Base-by-base conservation (phyloP, 129 eudicot genomes). In the Pulicaria dysenterica region DNA sequence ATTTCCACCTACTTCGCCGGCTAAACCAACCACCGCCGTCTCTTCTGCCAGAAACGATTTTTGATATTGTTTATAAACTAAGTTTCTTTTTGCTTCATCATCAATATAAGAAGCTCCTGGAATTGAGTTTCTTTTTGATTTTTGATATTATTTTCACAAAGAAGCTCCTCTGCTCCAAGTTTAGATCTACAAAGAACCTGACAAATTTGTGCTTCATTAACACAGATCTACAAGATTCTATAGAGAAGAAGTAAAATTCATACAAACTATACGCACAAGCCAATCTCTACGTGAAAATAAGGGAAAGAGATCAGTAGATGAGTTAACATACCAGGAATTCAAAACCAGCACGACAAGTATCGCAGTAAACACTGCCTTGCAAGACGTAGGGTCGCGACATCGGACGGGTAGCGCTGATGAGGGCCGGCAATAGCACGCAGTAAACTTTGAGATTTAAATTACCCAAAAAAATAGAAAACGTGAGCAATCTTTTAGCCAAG, bases 321-420 rank as follows among this genome's bases (percentile, higher is more conserved):
- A 17, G 65, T 17, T 5, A 46, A 56, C 62, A 7, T 73, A 86
- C 92, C 59, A 12, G 64, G 54, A 71, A 87, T 79, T 87, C 92
- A 46, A 83, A 87, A 31, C 92, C 92, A 49, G 84, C 86, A 61
- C 84, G 88, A 79, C 92, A 87, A 56, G 88, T 81, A 59, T 87
- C 92, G 77, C 92, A 87, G 84, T 87, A 87, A 51, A 87, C 92
- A 31, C 71, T 76, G 8, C 92, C 92, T 50, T 58, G 60, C 40
- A 87, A 74, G 66, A 62, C 42, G 67, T 63, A 83, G 24, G 85
- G 88, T 9, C 67, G 66, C 8, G 83, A 62, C 67, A 74, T 55
- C 64, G 83, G 86, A 17, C 86, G 81, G 54, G 71, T 14, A 8
- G 82, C 82, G 67, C 64, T 56, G 47, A 85, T 66, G 42, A 85